Conservation (phyloP, 768 basidiomycete species). For the Tephrocybe rancida region DNA sequence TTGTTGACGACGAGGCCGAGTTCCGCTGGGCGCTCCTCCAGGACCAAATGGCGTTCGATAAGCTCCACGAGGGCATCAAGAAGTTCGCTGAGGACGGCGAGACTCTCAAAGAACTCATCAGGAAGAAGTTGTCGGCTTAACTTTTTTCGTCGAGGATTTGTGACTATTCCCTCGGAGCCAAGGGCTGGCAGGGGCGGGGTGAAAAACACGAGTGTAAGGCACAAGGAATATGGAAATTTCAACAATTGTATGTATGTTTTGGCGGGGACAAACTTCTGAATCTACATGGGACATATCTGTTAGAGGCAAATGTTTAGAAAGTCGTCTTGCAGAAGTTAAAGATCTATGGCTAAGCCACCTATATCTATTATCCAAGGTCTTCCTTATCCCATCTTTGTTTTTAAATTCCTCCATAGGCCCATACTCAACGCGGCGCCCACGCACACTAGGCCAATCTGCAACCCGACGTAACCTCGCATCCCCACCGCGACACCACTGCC, state of each 20-base stretch:
- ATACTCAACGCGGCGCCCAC: slow-evolving; percentile 57
- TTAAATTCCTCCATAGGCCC: slow-evolving; percentile 62
- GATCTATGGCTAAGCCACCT: too few relatives aligned
- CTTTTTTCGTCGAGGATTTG: too few relatives aligned
- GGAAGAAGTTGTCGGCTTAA: slow-evolving; percentile 63
- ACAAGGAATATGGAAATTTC: too few relatives aligned
- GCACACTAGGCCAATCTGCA: slow-evolving; percentile 63
- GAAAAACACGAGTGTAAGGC: too few relatives aligned
- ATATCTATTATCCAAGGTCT: too few relatives aligned
- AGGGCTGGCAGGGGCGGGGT: too few relatives aligned
- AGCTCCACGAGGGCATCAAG: slow-evolving; percentile 97
- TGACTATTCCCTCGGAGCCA: too few relatives aligned
- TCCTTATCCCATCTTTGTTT: slow-evolving; percentile 62
- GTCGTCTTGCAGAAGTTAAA: too few relatives aligned
- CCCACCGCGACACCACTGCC: slow-evolving; percentile 62
- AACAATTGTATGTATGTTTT: too few relatives aligned
- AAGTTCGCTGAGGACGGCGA: slow-evolving; percentile 97
- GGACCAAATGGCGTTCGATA: slow-evolving; percentile 98
- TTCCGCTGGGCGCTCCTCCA: slow-evolving; percentile 95
- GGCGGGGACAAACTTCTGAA: too few relatives aligned
- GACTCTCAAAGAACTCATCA: slow-evolving; percentile 83
- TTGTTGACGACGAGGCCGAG: slow-evolving; percentile 89
- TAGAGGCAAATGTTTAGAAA: too few relatives aligned
- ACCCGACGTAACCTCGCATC: slow-evolving; percentile 59
- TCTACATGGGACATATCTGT: too few relatives aligned